phyloP scores from a whole-genome alignment of 495 filamentous ascomycete genomes.

The Aspergillus avenaceus region DNA sequence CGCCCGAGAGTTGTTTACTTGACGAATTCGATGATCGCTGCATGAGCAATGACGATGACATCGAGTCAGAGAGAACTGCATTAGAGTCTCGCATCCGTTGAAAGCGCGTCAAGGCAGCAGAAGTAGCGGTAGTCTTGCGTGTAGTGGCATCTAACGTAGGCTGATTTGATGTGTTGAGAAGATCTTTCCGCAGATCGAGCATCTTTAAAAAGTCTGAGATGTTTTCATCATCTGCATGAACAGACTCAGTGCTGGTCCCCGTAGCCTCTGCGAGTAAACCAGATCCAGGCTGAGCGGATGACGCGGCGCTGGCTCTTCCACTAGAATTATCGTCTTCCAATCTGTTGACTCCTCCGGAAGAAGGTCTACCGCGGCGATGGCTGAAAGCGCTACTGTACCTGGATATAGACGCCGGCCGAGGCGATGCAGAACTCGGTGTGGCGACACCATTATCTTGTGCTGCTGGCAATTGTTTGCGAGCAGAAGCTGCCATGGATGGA shows the following conservation, averaged over 20 bases:
- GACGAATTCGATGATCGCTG: constrained; percentile 80
- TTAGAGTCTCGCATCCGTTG: constrained; percentile 84
- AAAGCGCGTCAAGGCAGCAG: constrained; percentile 69
- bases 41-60: constrained; percentile 77
- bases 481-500: constrained; percentile 44
- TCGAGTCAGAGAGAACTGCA: constrained; percentile 77
- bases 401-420: constrained; percentile 65
- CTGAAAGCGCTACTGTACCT: constrained; percentile 84
- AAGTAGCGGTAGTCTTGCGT: constrained; percentile 52
- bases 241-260: constrained; percentile 70
- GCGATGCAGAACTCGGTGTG: constrained; percentile 64
- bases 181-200: constrained; percentile 74
- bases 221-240: constrained; percentile 83
- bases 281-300: constrained; percentile 84
- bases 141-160: constrained; percentile 53
- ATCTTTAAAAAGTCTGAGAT: constrained; percentile 89
- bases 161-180: constrained; percentile 60
- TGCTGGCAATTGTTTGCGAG: constrained; percentile 38
- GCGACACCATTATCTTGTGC: constrained; percentile 54
- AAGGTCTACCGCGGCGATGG: constrained; percentile 71
- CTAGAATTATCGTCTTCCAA: constrained; percentile 87
- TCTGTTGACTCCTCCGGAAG: constrained; percentile 65
- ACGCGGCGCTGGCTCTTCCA: constrained; percentile 79
- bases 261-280: constrained; percentile 73
- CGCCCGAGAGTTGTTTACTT: constrained; percentile 76